These are phyloP conservation scores for Diaporthe destruens DNA, from an alignment of 2,329 filamentous ascomycete species.

Conservation along the genomic window DNA sequence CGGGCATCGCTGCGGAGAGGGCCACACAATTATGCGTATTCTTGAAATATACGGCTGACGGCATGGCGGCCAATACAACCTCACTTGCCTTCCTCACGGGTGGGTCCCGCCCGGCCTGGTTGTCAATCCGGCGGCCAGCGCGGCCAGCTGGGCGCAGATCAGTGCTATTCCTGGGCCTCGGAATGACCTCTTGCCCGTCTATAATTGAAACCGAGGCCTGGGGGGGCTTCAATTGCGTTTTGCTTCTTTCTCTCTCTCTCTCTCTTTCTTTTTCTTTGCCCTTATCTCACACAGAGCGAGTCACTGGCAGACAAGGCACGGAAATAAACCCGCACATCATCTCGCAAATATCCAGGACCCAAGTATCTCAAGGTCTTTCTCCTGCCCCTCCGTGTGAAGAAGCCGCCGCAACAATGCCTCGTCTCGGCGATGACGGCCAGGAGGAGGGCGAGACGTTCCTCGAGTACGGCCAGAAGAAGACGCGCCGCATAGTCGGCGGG, in stretches of 20 bases:
- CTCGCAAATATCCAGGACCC: too few species aligned
- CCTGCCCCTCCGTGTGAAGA: not conserved
- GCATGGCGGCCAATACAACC: not conserved
- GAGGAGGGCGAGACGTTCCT: slow-evolving; percentile 57
- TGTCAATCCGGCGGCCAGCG: slow-evolving; percentile 31
- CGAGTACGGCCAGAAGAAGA: slow-evolving; percentile 60
- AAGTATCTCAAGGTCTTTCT: not conserved
- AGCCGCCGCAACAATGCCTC: slow-evolving; percentile 46
- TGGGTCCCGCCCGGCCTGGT: slow-evolving; percentile 3
- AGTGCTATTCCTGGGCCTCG: slow-evolving; percentile 16
- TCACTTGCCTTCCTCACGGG: not conserved
- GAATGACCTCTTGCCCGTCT: slow-evolving; percentile 20
- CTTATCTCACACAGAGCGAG: too few species aligned
- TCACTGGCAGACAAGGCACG: too few species aligned
- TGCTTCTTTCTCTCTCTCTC: not conserved
- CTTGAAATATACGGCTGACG: not conserved
- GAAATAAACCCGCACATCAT: not conserved
- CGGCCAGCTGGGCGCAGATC: slow-evolving; percentile 19
- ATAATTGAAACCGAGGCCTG: not conserved
- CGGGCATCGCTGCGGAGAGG: too few species aligned
- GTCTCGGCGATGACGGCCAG: slow-evolving; percentile 46
- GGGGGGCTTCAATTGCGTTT: not conserved
- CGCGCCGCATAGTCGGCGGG: slow-evolving; percentile 68
- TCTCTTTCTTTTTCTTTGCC: not conserved
- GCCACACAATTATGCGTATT: not conserved